Base-by-base conservation (phyloP, 1,284 basidiomycete species). In the Fomitopsis schrenkii region DNA sequence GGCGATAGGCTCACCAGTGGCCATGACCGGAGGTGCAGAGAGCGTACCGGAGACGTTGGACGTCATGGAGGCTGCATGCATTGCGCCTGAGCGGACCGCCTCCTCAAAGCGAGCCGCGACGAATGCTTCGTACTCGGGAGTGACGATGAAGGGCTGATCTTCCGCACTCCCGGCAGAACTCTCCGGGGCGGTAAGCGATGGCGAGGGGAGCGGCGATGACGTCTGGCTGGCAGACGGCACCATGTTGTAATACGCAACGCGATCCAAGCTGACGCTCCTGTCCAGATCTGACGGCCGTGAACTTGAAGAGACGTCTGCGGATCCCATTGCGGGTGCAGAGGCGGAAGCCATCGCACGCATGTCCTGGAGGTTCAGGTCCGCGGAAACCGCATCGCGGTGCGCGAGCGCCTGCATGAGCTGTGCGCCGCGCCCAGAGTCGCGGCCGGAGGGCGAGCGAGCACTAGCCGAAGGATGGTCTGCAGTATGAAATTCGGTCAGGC, bases 141-240 rank as follows among this genome's bases (percentile, higher is more conserved):
- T 67, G 46, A 74, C 67, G 35, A 74, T 63, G 65, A 74, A 74
- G 55, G 71, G 71, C 67, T 70, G 70, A 64, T 74, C 68, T 55
- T 69, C 71, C 7, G 56, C 48, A 50, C 65, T 67, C 36, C 66
- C 66, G 10, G 38, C 55, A 35, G 52, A 48, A 22, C 44, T 54
- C 38, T 50, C 59, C 41, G 62, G 59, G 22, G 65, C 66, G 19
- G 67, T 53, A 26, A 66, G 45, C 38, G 59, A 59, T 14, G 65
- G 64, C 26, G 64, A 66, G 26, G 65, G 63, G 14, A 63, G 58
- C 22, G 68, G 65, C 8, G 65, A 62, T 26, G 65, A 28, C 6
- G 62, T 57, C 46, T 63, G 59, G 62, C 66, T 67, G 48, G 62
- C 64, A 2, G 64, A 60, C 12, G 67, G 62, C 52, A 38, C 35